Evolutionary conservation across 2,329 filamentous ascomycete species (phyloP), one percentile per base, ranked within the genome.

Genomic region (Aspergillus sp.): DNA sequence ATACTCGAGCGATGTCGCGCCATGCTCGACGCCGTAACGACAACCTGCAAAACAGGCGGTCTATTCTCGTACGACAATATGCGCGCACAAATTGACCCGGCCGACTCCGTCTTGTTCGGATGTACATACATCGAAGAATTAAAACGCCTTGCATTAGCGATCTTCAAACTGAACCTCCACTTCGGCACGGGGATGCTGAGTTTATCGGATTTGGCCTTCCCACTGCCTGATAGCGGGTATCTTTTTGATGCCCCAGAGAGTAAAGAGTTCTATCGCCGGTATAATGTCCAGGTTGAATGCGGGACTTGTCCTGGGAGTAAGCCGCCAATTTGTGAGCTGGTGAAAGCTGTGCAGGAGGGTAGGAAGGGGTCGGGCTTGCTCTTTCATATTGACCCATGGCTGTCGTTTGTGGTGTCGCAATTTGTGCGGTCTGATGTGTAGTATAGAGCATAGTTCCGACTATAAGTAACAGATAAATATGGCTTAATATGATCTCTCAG

Each of bases 121-220:
- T 53, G 50, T 41, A 45, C 50, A 26, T 53, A 53, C n/a, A 45
- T 53, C 12, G 30, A 53, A 13, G 50, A 53, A 8, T 15, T 24
- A 1, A 34, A 53, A 12, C 41, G 50, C 1, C 20, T 53, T 1
- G 41, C 41, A 4, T 20, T 53, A 1, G 18, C 18, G 0, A 17
- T 53, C 9, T 53, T 53, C 30, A 53, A 45, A 12, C 13, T 53
- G 0, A 53, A 53, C 30, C 7, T 24, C 4, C 30, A 36, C 9
- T 45, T 53, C 32, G 15, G 15, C 11, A 53, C 50, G 1, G 50
- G 50, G 8, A n/a, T 38, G 30, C 9, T 53, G 7, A 9, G 17
- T 11, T 15, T 39, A 7, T 15, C 30, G 2, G 50, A 45, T n/a
- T 32, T 53, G 2, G 12, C 15, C 2, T 53, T 53, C 5, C 50